Conservation (phyloP, 73 alveolate species). For the Paramecium octaurelia region DNA sequence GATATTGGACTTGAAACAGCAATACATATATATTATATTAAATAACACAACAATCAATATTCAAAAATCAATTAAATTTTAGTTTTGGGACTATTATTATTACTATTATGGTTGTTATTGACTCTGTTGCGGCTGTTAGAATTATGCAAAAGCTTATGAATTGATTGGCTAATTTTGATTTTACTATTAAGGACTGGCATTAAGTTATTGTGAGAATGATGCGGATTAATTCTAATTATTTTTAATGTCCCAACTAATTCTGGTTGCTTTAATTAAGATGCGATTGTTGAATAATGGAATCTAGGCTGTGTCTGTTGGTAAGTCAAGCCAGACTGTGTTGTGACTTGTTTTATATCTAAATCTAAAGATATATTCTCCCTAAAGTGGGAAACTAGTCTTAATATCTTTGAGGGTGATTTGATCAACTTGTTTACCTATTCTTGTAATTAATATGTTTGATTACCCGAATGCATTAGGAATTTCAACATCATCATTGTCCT, state of each 20-base stretch:
- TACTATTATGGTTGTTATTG: neutral
- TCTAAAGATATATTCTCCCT: slow-evolving; percentile 49
- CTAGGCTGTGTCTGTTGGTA: neutral
- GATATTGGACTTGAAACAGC: slow-evolving; percentile 62
- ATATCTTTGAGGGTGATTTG: neutral
- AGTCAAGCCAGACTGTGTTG: slow-evolving; percentile 27
- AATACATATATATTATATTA: neutral
- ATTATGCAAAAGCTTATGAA: neutral
- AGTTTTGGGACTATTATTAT: neutral
- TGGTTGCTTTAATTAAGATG: slow-evolving; percentile 28
- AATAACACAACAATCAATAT: neutral
- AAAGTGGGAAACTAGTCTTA: neutral
- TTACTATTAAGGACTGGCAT: neutral
- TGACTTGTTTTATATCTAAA: slow-evolving; percentile 11
- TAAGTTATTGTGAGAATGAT: neutral
- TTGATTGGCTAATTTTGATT: neutral
- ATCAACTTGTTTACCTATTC: slow-evolving; percentile 9
- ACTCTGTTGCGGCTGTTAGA: neutral
- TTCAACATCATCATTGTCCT: slow-evolving; percentile 42
- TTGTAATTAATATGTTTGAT: neutral
- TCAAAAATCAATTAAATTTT: neutral
- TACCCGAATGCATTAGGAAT: slow-evolving; percentile 51
- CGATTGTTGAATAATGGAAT: slow-evolving; percentile 3
- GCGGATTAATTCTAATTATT: neutral
- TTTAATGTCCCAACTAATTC: slow-evolving; percentile 1